phyloP scores from a whole-genome alignment of 768 basidiomycete genomes.

The Dioszegia aurantiaca region DNA sequence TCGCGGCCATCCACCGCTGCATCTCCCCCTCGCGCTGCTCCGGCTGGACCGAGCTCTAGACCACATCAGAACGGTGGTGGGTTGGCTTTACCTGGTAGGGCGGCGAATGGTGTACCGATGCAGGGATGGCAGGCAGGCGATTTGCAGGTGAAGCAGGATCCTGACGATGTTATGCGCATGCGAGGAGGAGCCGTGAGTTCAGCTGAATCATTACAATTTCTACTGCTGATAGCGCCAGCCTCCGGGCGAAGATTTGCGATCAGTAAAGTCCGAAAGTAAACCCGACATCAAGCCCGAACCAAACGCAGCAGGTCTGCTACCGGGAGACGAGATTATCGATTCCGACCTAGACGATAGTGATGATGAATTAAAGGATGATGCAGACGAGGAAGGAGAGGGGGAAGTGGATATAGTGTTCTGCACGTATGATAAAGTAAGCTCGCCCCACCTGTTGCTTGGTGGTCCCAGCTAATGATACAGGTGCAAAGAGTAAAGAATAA shows the following conservation, averaged over 20 bases:
- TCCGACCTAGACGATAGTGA: slow-evolving; percentile 91
- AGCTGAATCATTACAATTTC: neutral
- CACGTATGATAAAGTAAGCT: slow-evolving; percentile 91
- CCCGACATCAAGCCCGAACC: slow-evolving; percentile 34
- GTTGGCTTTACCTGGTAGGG: slow-evolving; percentile 21
- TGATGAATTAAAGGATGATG: slow-evolving; percentile 76
- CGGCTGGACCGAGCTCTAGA: neutral
- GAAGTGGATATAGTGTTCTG: slow-evolving; percentile 94
- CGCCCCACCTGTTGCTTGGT: neutral
- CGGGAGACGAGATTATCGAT: slow-evolving; percentile 75
- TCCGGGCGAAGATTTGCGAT: neutral
- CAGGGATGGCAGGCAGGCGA: slow-evolving; percentile 10
- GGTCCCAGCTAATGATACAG: slow-evolving; percentile 54
- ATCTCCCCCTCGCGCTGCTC: neutral
- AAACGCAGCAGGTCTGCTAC: slow-evolving; percentile 52
- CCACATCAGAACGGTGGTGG: neutral
- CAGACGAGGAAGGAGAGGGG: slow-evolving; percentile 59
- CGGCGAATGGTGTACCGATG: slow-evolving; percentile 10
- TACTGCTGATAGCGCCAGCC: neutral
- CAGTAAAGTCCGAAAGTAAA: neutral
- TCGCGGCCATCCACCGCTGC: slow-evolving; percentile 7
- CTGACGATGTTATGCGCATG: slow-evolving; percentile 35
- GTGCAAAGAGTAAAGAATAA: slow-evolving; percentile 99
- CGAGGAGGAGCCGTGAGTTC: slow-evolving; percentile 37
- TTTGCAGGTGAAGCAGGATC: slow-evolving; percentile 34